Evolutionary conservation across 129 eudicot species (phyloP), one percentile per base, ranked within the genome.

Genomic region (Helianthus tuberosus): DNA sequence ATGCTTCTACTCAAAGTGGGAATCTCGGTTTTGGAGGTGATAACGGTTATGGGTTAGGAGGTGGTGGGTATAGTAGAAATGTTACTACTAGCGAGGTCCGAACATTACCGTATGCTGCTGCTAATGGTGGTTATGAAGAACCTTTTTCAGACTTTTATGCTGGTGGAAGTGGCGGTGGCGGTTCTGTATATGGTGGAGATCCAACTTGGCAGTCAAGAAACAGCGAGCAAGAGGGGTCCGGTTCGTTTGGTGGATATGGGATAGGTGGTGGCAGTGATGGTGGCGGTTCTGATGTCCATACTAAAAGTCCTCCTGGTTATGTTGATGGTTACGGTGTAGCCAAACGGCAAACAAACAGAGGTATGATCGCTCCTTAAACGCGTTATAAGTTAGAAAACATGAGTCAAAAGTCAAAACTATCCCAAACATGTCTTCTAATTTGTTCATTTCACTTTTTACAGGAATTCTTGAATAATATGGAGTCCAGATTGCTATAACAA

Each of bases 1-100:
- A 78, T 62, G 55, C 67, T 46, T 75, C 81, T 67, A 75, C 57
- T 50, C 89, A 74, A 54, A 82, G 72, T 64, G 90, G 88, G 68
- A 85, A 83, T 85, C 78, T 88, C 74, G 83, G 83, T 25, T 72
- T 85, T 73, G 88, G 84, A 14, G 83, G 90, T 72, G 88, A 88
- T 67, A 78, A 68, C 44, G 53, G 75, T 66, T 83, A 78, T 55
- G 79, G 71, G 60, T 54, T 85, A 78, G 89, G 87, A 36, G 77
- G 76, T 15, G 94, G 87, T 14, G 86, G 79, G 55, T 88, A 83
- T 68, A 88, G 88, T 53, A 85, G 90, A 83, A 85, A 78, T 60
- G 81, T n/a, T 85, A 54, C 62, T 46, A 64, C 64, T 68, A 53
- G 82, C 46, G 80, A 67, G 71, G 86, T 67, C 44, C 86, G 83